Evolutionary conservation across 805 yeast genomes (phyloP).

Genomic region (Zygotorulaspora sp.): DNA sequence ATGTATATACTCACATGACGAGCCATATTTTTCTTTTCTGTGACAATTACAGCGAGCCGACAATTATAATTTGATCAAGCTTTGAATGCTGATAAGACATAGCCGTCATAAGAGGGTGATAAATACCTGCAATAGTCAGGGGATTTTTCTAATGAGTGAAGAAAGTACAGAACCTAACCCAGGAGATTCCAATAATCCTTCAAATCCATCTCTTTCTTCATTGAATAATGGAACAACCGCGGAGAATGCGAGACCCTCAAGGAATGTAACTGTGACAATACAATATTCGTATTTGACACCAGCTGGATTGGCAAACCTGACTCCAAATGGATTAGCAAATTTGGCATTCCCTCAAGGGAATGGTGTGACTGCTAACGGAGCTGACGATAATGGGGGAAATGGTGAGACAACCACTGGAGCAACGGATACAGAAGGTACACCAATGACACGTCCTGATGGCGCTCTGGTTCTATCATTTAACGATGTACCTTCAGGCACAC

Average conservation of each 20-base stretch:
- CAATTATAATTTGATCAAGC: too few species aligned
- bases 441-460: conserved; percentile 36
- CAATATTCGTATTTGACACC: conserved; percentile 29
- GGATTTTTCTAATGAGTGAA: conserved; percentile 11
- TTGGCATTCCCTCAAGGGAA: conserved; percentile 24
- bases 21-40: not conserved
- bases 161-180: conserved; percentile 5
- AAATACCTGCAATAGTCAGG: too few species aligned
- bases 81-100: too few species aligned
- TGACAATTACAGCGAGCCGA: too few species aligned
- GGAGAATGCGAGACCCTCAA: conserved; percentile 14
- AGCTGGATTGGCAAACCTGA: conserved; percentile 12
- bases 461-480: conserved; percentile 62
- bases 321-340: conserved; percentile 9
- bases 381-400: conserved; percentile 2
- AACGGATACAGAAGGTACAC: conserved; percentile 9
- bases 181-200: conserved; percentile 8
- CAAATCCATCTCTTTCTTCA: conserved; percentile 8
- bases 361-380: conserved; percentile 3
- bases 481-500: conserved; percentile 54
- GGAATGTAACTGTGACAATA: conserved; percentile 31
- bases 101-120: too few species aligned
- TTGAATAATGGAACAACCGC: conserved; percentile 1
- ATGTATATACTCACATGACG: not conserved
- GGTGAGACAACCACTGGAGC: conserved; percentile 8